Base-by-base conservation (phyloP, 2,329 filamentous ascomycete species). In the Fusarium foetens region DNA sequence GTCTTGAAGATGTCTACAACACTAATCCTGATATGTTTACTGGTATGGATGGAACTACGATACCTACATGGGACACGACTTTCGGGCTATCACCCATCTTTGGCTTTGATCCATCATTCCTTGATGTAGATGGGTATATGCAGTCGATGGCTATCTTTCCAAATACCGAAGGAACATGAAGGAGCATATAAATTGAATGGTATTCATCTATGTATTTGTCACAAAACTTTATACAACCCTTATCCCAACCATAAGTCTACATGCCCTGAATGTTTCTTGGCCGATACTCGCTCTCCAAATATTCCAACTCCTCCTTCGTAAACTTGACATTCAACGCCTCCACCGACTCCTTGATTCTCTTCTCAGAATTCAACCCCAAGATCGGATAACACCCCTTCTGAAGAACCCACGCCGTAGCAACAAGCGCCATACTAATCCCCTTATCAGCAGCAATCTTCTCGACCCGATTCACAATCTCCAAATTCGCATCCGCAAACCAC, bases 361-460 rank as follows among this genome's bases (percentile, higher is more conserved):
- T 83, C 38, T 86, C 82, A 58, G 84, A 91, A 69, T 84, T 87
- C 72, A 92, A 83, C 0, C 91, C 90, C 48, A 92, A 81, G 65
- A 92, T 92, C 0, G 90, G 90, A 68, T 85, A 88, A 19, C 85
- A 81, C 1, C 86, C 85, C 36, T 86, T 83, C 57, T 86, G 84
- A 71, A 88, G 80, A 59, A 86, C 85, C 91, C 91, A 93, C 1
- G 91, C 91, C 46, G 91, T 84, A 0, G 90, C 87, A 8, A 93
- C 87, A 62, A 91, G 87, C 48, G 88, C 87, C 86, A 93, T 92
- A 70, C 85, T 88, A 77, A 87, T 85, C 1, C 83, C 85, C 71
- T 86, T 85, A 80, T 89, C 88, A 69, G 84, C 82, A 0, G 90
- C 88, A 19, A 91, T 71, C 77, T 91, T 86, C 78, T 90, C 84